phyloP scores from a whole-genome alignment of 805 yeast genomes.

The Kluyveromyces dobzhanskii region DNA sequence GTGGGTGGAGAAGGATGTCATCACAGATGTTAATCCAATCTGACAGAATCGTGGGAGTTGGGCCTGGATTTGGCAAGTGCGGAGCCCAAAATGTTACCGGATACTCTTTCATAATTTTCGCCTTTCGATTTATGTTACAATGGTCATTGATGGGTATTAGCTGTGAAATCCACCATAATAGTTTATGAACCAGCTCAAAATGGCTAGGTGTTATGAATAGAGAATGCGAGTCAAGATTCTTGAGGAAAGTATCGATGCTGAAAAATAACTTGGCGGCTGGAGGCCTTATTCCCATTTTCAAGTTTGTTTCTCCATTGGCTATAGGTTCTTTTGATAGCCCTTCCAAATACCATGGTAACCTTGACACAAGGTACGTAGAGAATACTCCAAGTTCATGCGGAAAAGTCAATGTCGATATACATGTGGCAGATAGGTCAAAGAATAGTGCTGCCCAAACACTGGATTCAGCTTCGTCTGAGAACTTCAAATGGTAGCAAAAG shows the following conservation, averaged over 20 bases:
- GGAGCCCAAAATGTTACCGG: constrained; percentile 3
- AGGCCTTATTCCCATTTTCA: constrained; percentile 23
- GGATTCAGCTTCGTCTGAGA: constrained; percentile 12
- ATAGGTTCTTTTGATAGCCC: constrained; percentile 9
- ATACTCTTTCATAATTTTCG: constrained; percentile 1
- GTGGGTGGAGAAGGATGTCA: constrained; percentile 4
- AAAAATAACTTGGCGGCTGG: constrained; percentile 25
- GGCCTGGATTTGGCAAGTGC: not conserved
- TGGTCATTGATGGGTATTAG: constrained; percentile 3
- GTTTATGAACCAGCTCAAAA: constrained; percentile 11
- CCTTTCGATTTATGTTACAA: constrained; percentile 2
- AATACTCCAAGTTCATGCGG: constrained; percentile 18
- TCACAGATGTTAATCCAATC: constrained; percentile 2
- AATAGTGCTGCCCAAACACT: constrained; percentile 16
- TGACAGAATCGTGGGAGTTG: not conserved
- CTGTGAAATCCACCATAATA: constrained; percentile 4
- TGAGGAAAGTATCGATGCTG: constrained; percentile 23
- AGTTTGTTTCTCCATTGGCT: constrained; percentile 16
- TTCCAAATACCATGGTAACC: constrained; percentile 25
- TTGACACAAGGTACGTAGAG: constrained; percentile 26
- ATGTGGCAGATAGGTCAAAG: constrained; percentile 19
- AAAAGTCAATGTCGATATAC: constrained; percentile 17
- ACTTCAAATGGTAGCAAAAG: constrained; percentile 14
- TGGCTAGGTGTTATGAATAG: constrained; percentile 19
- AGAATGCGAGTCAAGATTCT: constrained; percentile 13